Evolutionary conservation across 225 moss, liverwort and hornwort genomes (phyloP), one percentile per base, ranked within the genome.

Genomic region (Rhytidiadelphus loreus): DNA sequence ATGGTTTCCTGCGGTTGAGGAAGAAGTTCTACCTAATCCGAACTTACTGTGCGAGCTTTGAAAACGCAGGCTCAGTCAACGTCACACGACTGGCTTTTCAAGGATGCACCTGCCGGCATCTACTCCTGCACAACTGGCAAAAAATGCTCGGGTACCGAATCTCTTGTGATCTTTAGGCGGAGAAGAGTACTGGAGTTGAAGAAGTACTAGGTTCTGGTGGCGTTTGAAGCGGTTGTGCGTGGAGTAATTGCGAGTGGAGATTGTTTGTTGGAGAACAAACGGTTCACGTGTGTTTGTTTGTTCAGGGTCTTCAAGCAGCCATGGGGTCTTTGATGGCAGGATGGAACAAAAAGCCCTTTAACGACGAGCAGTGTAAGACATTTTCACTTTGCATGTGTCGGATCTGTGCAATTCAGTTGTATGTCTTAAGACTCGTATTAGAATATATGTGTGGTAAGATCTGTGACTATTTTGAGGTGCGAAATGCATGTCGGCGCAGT

Each of bases 291-390:
- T 44, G 59, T 72, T 19, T 71, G 57, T 44, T 70, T 52, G 86
- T 52, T 48, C 44, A 18, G 19, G 41, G 24, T 37, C 17, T 21
- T 56, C 61, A 13, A 90, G 75, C 85, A 82, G 85, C 86, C 68
- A 93, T 93, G 93, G 93, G 92, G 18, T 93, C 93, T 66, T 82
- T 92, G 81, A 93, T 93, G 93, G 92, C 91, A 87, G 93, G 93
- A 84, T 93, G 93, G 93, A 61, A 88, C 86, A 81, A 89, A 29
- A 64, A 88, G n/a, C 92, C 81, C 20, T 89, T 8, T 55, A 88
- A 90, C 81, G 93, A 84, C 16, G 88, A 93, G 86, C 89, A 84
- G 85, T 66, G 93, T 93, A 90, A 33, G 77, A 30, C 39, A 44
- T 43, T 55, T 57, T 84, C 59, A 37, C 82, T 71, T 35, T 83